These are phyloP conservation scores for Ganoderma boninense DNA, from an alignment of 1,284 basidiomycete species.

Conservation along the genomic window DNA sequence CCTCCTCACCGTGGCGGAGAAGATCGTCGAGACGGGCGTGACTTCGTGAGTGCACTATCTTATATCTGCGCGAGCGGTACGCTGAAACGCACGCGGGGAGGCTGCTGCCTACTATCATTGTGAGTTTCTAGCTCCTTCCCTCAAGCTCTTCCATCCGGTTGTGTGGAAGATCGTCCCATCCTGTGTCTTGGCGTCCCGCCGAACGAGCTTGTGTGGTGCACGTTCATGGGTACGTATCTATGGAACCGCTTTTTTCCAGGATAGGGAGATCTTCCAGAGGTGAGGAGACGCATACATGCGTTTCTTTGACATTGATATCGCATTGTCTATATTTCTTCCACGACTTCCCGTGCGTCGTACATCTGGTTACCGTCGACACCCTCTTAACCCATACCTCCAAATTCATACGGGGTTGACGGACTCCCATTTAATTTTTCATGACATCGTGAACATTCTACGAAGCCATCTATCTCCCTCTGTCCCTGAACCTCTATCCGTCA, in stretches of 20 bases:
- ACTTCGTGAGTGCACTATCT: constrained; percentile 68
- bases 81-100: constrained; percentile 44
- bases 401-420: too few species aligned
- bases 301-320: not conserved
- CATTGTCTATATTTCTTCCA: too few species aligned
- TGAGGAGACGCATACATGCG: not conserved
- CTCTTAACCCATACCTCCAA: too few species aligned
- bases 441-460: too few species aligned
- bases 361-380: not conserved
- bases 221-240: constrained; percentile 20
- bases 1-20: constrained; percentile 74
- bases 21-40: constrained; percentile 88
- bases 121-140: constrained; percentile 46
- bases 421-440: too few species aligned
- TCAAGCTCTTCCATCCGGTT: not conserved
- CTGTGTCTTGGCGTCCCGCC: constrained; percentile 11
- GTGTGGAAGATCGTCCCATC: not conserved
- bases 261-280: not conserved
- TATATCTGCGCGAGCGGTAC: too few species aligned
- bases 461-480: too few species aligned
- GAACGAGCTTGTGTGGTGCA: constrained; percentile 1
- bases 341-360: not conserved
- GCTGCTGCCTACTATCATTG: constrained; percentile 82
- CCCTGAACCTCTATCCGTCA: too few species aligned
- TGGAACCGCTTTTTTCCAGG: not conserved